A percentile compares a stretch with the other conserved stretches of the same genome.
phyloP scores from a whole-genome alignment of 495 filamentous ascomycete genomes.

The Penicillium diatomitis region DNA sequence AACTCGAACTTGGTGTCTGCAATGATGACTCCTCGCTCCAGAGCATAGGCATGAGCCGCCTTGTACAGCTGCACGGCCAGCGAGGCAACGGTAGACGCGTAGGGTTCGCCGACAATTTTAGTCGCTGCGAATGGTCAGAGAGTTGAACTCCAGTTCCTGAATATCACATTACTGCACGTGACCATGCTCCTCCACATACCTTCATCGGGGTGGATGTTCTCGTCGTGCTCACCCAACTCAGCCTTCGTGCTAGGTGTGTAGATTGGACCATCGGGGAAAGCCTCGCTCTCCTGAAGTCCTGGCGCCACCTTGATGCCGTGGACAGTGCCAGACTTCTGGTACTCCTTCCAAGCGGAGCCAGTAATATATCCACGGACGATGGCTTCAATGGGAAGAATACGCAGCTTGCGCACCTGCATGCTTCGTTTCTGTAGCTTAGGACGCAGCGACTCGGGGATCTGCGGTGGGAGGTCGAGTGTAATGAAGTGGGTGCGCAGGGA shows the following conservation, averaged over 20 bases:
- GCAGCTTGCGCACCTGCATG: conserved; percentile 74
- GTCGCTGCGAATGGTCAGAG: conserved; percentile 34
- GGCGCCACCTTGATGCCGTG: conserved; percentile 62
- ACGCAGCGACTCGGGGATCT: conserved; percentile 39
- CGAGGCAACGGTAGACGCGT: conserved; percentile 65
- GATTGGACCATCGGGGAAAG: conserved; percentile 60
- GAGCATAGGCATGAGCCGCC: conserved; percentile 63
- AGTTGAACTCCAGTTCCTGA: conserved; percentile 4
- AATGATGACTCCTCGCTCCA: conserved; percentile 76
- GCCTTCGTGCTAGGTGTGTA: conserved; percentile 94
- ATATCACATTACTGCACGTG: no score
- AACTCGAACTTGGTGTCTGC: conserved; percentile 87
- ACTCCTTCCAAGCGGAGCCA: conserved; percentile 83
- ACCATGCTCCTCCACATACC: conserved; percentile 23
- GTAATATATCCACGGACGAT: conserved; percentile 93
- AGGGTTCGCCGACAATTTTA: conserved; percentile 60
- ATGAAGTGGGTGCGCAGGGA: conserved; percentile 69
- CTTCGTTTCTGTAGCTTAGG: conserved; percentile 54
- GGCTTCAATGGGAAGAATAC: conserved; percentile 81
- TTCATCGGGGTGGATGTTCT: conserved; percentile 76
- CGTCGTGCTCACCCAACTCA: conserved; percentile 71
- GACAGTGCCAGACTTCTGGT: conserved; percentile 64
- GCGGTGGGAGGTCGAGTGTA: conserved; percentile 52
- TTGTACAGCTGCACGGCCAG: conserved; percentile 67
- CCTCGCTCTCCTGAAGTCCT: conserved; percentile 63